Base-by-base conservation (phyloP, 768 basidiomycete species). In the Tubosaeta sp. region DNA sequence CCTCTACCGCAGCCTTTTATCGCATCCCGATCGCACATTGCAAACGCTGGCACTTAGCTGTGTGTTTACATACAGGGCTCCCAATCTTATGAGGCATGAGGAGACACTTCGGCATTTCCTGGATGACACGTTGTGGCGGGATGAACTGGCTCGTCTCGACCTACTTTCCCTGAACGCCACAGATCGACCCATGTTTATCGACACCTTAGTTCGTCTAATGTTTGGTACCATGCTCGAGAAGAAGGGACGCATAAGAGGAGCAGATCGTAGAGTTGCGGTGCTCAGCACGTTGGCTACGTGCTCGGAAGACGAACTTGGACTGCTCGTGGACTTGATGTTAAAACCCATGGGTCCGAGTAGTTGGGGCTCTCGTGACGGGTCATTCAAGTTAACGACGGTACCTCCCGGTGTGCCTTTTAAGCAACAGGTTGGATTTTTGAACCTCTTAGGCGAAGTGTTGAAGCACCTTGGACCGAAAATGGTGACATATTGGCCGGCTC, bases 201-300 rank as follows among this genome's bases (percentile, higher is more conserved):
- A 85, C 29, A 74, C 86, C 14, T 64, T 87, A 52, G 80, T 90
- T 31, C 79, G 94, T 25, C 64, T 98, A 2, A 74, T 95, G 3
- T 99, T 87, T 69, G 97, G 95, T 2, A 65, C 90, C 55, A 89
- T 97, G 85, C 76, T 90, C 39, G 89, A 94, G 64, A 83, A 79
- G 57, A 81, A 79, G 57, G 88, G 91, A 2, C 78, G 85, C 6
- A 71, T 80, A 10, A 79, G 79, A 32, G 85, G 86, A 17, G 82
- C 79, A 8, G 78, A 78, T 6, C 84, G 86, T 52, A 74, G 89
- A 19, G 79, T 84, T 8, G 91, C 93, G 2, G 82, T 97, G 19
- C 72, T 98, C 37, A 74, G 81, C 14, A 71, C 85, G 0, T 73
- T 98, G 16, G 80, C 78, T 1, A 81, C 81, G 2, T 94, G 90